Base-by-base conservation (phyloP, 2,329 filamentous ascomycete species). In the Aureobasidium pullulans region DNA sequence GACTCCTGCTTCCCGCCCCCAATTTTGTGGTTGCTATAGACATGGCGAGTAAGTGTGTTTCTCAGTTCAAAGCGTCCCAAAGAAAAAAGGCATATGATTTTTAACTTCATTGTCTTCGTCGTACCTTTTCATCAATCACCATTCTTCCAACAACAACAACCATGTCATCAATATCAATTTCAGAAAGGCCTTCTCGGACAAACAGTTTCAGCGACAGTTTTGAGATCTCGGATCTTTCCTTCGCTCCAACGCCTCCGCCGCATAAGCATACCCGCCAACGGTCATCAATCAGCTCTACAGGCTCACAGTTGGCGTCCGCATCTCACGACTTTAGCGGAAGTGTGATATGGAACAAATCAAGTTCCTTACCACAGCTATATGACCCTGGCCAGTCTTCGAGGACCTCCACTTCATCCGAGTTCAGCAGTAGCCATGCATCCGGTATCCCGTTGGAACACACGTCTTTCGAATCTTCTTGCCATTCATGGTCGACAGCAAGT, bases 11-110 rank as follows among this genome's bases (percentile, higher is more conserved):
- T 57, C 42, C 52, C 52, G 52, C n/a, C 52, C 40, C 40, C 42
- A 57, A 46, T 5, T 46, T 46, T 15, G n/a, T 57, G 52, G 52
- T 57, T 57, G 52, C 52, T 57, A 57, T 57, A 57, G 52, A 28
- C 39, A 46, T 46, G 40, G 40, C 52, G 52, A 57, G 52, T 57
- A 57, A 57, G 40, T 46, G 19, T 46, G 40, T 37, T 44, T 44
- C 52, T 39, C 52, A 28, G 15, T 37, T 16, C 31, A 43, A 34
- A 44, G 40, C 52, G 52, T 57, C 43, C 39, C 37, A 57, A 37
- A 16, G 31, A 46, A 44, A 34, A 29, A n/a, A 50, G 36, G 15
- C 36, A 19, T 39, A 50, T 32, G 13, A 52, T 36, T 9, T 44
- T 10, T 29, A 9, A 37, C 8, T 19, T 57, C 31, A n/a, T 46